Evolutionary conservation across 306 rosid genomes (phyloP), one percentile per base, ranked within the genome.

Genomic region (Albizia julibrissin): DNA sequence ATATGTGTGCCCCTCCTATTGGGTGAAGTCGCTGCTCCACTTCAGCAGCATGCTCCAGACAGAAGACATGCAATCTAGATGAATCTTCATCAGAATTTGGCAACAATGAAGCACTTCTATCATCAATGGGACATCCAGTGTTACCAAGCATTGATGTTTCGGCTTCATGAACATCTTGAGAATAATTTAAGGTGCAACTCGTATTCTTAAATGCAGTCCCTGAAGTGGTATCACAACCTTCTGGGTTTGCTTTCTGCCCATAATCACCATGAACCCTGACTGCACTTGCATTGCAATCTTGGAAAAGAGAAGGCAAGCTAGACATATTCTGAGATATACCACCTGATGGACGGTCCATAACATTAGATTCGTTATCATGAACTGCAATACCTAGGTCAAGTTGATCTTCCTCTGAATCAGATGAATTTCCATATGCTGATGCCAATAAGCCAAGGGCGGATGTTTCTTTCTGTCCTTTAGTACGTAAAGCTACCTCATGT

Each of bases 11-110:
- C 79, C 99, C 98, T 71, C 99, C 99, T 62, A 96, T 87, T 69
- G 93, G 88, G 58, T 87, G 91, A 83, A 96, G 98, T 86, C 86
- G 97, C 90, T 94, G 86, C 87, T 94, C 98, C 43, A 90, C 98
- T 81, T 92, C 98, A 78, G 82, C 83, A 37, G 99, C 99, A 87
- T 96, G 99, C 89, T 94, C 99, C 42, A 93, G 93, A 86, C 99
- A 96, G 83, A 96, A 96, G 52, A 96, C 94, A 88, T 96, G 99
- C 94, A 92, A 82, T 86, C 98, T 92, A 67, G 97, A 91, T 24
- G 97, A 91, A 82, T 96, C 98, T 59, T 91, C 92, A 18, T 96
- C 94, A 44, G 89, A 86, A 56, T 85, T 79, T 67, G 92, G 91
- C 82, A 67, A 80, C 82, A 90, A 79, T 10, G 87, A 72, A 86